phyloP scores from a whole-genome alignment of 441 rosid genomes.

The Hura crepitans region DNA sequence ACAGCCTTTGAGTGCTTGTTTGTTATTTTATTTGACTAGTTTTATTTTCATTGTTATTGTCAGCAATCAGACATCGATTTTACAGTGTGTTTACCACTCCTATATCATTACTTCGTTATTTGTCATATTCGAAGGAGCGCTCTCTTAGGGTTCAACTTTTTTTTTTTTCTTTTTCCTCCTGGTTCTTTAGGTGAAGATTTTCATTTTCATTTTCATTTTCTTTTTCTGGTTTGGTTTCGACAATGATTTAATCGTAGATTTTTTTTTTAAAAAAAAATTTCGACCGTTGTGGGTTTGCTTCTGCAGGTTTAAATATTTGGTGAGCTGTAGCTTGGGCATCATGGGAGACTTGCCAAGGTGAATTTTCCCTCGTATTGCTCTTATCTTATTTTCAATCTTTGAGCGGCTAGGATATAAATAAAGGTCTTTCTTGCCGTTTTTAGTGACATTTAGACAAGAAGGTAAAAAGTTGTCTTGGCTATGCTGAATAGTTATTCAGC shows the following conservation, averaged over 20 bases:
- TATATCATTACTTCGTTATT: neutral
- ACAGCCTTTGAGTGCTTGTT: neutral
- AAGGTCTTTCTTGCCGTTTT: neutral
- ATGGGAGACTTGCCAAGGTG: slow-evolving; percentile 37
- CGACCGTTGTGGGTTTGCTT: neutral
- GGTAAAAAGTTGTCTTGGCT: neutral
- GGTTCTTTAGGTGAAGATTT: neutral
- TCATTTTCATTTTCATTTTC: neutral
- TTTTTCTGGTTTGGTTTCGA: neutral
- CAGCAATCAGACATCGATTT: neutral
- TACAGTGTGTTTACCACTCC: neutral
- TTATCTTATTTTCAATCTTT: neutral
- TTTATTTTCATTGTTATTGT: neutral
- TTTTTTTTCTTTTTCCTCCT: no score
- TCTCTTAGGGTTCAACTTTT: neutral
- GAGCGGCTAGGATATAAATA: neutral
- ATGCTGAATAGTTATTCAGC: no score
- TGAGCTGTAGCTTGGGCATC: neutral
- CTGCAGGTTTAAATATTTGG: slow-evolving; percentile 3
- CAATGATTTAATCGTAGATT: neutral
- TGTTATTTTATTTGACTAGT: no score
- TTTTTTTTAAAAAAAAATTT: neutral
- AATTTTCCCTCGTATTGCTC: neutral
- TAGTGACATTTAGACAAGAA: neutral
- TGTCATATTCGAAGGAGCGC: neutral